Base-by-base conservation (phyloP, 805 yeast species). In the Wickerhamomyces queroliae region DNA sequence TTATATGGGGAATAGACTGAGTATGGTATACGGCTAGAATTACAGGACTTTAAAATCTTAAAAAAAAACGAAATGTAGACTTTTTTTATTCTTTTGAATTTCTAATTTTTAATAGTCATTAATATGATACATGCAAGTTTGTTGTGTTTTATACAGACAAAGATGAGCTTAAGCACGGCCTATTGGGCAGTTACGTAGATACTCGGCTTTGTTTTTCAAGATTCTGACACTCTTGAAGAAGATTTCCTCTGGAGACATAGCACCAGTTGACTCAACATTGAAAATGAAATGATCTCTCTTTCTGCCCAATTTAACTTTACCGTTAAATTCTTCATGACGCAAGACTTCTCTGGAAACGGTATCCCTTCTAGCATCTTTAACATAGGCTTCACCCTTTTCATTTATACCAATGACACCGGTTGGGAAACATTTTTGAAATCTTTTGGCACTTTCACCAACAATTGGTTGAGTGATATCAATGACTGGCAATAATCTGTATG, bases 281-380 rank as follows among this genome's bases (percentile, higher is more conserved):
- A 88, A 93, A 38, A 93, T 86, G 62, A 93, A 93, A 55, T 93
- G 96, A 60, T 85, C 93, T 62, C 96, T 81, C 50, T 74, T 74
- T 64, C 99, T 80, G 33, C 98, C 99, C 39, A 93, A 72, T 62
- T 83, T 84, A 41, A 93, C 97, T 53, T 86, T 85, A 30, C 84
- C 95, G 35, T 80, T 71, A 54, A 93, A 93, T 61, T 93, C 96
- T 38, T 79, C 84, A 62, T 93, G 96, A 63, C 99, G 80, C 52
- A 93, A 72, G 11, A 90, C 97, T 64, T 93, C 99, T 64, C 99
- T 78, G 6, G 96, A 87, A 30, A 93, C 99, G 1, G 99, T 93
- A 63, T 93, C 99, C 57, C 79, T 85, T 69, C 99, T 79, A 3
- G 97, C 78, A 64, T 93, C 96, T 46, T 80, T 74, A 12, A 93